Base-by-base conservation (phyloP, 164 flowering plant species). In the Malania oleifera region DNA sequence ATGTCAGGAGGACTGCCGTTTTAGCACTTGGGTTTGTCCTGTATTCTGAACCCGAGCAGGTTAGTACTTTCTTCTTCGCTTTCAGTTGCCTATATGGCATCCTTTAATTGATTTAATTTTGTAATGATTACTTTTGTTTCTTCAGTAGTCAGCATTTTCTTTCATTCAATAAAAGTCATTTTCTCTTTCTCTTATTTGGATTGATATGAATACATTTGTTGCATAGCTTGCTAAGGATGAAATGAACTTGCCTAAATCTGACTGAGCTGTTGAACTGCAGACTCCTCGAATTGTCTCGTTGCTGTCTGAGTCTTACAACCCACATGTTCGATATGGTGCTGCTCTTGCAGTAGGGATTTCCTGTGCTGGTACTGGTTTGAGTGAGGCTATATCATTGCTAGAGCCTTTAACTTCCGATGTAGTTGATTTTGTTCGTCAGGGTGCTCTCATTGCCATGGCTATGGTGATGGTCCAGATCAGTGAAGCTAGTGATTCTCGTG, bases 281-380 rank as follows among this genome's bases (percentile, higher is more conserved):
- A 91, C 95, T 58, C 99, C 99, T 38, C 83, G 97, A 49, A 87
- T 89, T 72, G 99, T 95, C 52, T 86, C 99, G 37, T 70, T 95
- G 63, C 81, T 95, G 12, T 95, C 99, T 0, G 96, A 95, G 73
- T 95, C 99, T 20, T 95, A 95, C 83, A 95, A 95, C 57, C 99
- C 99, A 3, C 99, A 95, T 73, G 99, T 95, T 49, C 82, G 99
- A 22, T 95, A 95, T 77, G 99, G 99, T 65, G 99, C 99, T 1
- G 99, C 99, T 24, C 70, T 95, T 41, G 99, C 99, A 7, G 99
- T 95, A n/a, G 99, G 99, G 28, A 95, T 95, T 29, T 91, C 99
- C 17, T 95, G 99, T 82, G 99, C 99, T 0, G 99, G 99, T 34
- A 95, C 99, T 51, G 97, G 99, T 41, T 61, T 95, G 60, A 87